phyloP scores from a whole-genome alignment of 2,329 filamentous ascomycete genomes.

The Coleophoma crateriformis region DNA sequence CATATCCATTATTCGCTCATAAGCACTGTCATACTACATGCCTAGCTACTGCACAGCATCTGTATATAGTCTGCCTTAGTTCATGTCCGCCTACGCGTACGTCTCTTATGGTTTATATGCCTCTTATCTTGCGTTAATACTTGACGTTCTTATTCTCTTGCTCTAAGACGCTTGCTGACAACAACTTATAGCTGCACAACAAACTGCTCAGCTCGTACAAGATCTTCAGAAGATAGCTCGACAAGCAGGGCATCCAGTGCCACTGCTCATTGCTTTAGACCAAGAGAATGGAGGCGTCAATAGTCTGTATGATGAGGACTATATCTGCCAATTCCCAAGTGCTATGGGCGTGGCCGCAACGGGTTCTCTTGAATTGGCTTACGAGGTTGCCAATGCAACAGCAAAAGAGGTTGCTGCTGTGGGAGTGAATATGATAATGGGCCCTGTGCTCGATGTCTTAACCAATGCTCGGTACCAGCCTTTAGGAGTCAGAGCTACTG shows the following conservation, averaged over 20 bases:
- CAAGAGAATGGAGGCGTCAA: constrained; percentile 99
- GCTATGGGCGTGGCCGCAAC: constrained; percentile 96
- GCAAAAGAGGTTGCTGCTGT: constrained; percentile 89
- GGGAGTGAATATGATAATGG: constrained; percentile 92
- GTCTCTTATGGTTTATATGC: too few relatives aligned
- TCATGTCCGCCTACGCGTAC: too few relatives aligned
- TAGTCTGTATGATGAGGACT: constrained; percentile 91
- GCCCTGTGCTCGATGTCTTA: constrained; percentile 87
- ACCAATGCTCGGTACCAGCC: constrained; percentile 91
- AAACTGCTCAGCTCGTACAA: constrained; percentile 81
- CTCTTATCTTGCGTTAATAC: background rate
- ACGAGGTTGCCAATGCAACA: constrained; percentile 86
- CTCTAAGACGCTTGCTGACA: constrained; percentile 11
- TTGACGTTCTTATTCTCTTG: constrained; percentile 3
- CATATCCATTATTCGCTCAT: too few relatives aligned
- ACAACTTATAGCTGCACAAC: constrained; percentile 66
- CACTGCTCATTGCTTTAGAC: constrained; percentile 84
- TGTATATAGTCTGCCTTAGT: too few relatives aligned
- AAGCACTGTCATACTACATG: too few relatives aligned
- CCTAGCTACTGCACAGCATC: too few relatives aligned
- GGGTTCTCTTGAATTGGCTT: constrained; percentile 77
- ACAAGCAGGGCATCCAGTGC: constrained; percentile 82
- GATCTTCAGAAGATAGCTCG: constrained; percentile 91
- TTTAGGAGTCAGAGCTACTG: constrained; percentile 80
- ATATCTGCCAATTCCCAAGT: constrained; percentile 93